Conservation (phyloP, 106 monocot species). For the Agapanthus africanus region DNA sequence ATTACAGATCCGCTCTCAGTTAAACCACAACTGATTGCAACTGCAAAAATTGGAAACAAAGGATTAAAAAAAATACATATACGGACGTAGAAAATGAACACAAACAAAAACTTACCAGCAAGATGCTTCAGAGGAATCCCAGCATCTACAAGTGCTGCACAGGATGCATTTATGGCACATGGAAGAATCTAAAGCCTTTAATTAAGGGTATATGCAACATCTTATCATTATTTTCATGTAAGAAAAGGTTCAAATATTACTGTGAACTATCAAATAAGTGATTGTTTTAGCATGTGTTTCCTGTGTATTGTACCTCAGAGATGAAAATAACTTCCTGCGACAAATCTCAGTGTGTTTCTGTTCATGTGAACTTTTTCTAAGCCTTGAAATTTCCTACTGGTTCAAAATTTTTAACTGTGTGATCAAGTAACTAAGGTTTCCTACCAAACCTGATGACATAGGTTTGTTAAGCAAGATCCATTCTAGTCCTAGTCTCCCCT, state of each 20-base stretch:
- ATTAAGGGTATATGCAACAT: slow-evolving; percentile 35
- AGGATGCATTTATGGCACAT: slow-evolving; percentile 98
- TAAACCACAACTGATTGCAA: slow-evolving; percentile 80
- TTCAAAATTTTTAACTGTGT: not conserved
- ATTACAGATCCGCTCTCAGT: slow-evolving; percentile 45
- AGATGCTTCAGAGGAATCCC: slow-evolving; percentile 88
- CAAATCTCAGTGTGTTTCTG: not conserved
- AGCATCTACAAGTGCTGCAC: slow-evolving; percentile 91
- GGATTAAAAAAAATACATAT: too few species aligned
- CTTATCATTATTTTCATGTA: not conserved
- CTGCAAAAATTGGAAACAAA: slow-evolving; percentile 36
- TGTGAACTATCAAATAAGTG: not conserved
- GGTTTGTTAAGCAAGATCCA: not conserved
- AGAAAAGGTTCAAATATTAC: not conserved
- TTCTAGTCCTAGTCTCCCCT: not conserved
- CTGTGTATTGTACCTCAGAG: not conserved
- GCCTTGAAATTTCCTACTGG: not conserved
- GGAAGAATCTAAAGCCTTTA: slow-evolving; percentile 63
- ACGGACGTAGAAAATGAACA: not conserved
- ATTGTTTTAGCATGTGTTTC: not conserved
- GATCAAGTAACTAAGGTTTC: not conserved
- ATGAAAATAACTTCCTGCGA: not conserved
- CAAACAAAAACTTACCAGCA: slow-evolving; percentile 44
- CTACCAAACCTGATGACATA: not conserved
- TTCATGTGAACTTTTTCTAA: slow-evolving; percentile 4